phyloP scores from a whole-genome alignment of 306 rosid genomes.

The Macrotyloma uniflorum region DNA sequence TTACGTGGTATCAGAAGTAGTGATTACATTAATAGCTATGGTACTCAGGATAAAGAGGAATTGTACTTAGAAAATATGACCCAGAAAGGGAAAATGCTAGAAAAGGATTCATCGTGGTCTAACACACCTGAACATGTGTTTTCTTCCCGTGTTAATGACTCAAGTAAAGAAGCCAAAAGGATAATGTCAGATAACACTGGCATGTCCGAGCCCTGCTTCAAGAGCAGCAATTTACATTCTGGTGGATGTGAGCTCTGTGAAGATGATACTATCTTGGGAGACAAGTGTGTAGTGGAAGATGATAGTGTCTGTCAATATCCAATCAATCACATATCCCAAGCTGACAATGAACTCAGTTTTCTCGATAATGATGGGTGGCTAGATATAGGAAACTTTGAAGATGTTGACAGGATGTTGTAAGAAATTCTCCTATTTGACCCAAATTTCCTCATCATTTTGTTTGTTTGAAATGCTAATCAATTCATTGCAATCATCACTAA shows the following conservation, averaged over 20 bases:
- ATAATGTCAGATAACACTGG: conserved; percentile 47
- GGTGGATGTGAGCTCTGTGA: conserved; percentile 51
- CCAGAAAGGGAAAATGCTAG: conserved; percentile 51
- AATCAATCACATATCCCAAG: conserved; percentile 56
- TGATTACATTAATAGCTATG: conserved; percentile 41
- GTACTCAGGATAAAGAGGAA: conserved; percentile 47
- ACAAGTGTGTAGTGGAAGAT: conserved; percentile 58
- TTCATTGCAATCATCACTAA: conserved; percentile 21
- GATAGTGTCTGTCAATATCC: conserved; percentile 54
- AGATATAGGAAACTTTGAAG: conserved; percentile 82
- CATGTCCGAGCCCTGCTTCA: conserved; percentile 50
- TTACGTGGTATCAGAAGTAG: conserved; percentile 40
- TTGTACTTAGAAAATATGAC: conserved; percentile 37
- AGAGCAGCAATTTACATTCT: conserved; percentile 54
- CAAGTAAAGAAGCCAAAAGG: conserved; percentile 52
- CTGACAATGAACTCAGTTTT: conserved; percentile 71
- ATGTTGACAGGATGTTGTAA: conserved; percentile 78
- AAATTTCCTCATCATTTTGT: conserved; percentile 13
- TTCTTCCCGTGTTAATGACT: conserved; percentile 53
- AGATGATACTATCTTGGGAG: conserved; percentile 59
- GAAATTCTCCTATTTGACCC: conserved; percentile 32
- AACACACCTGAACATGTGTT: conserved; percentile 55
- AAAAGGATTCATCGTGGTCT: conserved; percentile 71
- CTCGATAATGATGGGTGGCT: conserved; percentile 79
- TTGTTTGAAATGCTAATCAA: conserved; percentile 20